Evolutionary conservation across 306 rosid genomes (phyloP).

Genomic region (Luffa aegyptiaca): DNA sequence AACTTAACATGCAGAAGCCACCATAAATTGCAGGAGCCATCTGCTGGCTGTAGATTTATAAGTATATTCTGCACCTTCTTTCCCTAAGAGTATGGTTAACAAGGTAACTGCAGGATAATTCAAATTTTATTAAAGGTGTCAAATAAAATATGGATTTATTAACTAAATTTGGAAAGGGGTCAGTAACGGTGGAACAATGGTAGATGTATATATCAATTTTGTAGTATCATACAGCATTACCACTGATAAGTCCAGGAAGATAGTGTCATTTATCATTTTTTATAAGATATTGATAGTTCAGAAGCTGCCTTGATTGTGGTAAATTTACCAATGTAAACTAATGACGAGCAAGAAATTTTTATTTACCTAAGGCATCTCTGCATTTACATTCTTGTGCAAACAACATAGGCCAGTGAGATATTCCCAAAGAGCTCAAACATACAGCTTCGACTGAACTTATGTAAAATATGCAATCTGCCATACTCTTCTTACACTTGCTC

Average conservation of each 20-base stretch:
- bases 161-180: background rate
- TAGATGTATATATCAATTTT: slow-evolving; percentile 6
- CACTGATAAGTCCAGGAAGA: background rate
- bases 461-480: background rate
- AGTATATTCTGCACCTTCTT: slow-evolving; percentile 10
- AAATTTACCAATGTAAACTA: background rate
- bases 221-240: slow-evolving; percentile 2
- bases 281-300: background rate
- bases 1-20: slow-evolving; percentile 13
- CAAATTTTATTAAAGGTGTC: slow-evolving; percentile 10
- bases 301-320: background rate
- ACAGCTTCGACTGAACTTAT: background rate
- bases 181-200: background rate
- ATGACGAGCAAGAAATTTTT: background rate
- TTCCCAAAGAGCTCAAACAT: background rate
- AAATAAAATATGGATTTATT: slow-evolving; percentile 1
- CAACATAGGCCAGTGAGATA: background rate
- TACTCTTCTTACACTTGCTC: background rate
- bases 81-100: slow-evolving; percentile 2
- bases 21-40: slow-evolving; percentile 14
- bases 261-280: background rate
- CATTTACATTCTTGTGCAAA: background rate
- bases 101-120: slow-evolving; percentile 15
- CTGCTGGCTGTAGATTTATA: slow-evolving; percentile 14
- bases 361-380: background rate